Evolutionary conservation across 192 early-diverging fungal species (phyloP), one percentile per base, ranked within the genome.

Genomic region (Mortierella alpina): DNA sequence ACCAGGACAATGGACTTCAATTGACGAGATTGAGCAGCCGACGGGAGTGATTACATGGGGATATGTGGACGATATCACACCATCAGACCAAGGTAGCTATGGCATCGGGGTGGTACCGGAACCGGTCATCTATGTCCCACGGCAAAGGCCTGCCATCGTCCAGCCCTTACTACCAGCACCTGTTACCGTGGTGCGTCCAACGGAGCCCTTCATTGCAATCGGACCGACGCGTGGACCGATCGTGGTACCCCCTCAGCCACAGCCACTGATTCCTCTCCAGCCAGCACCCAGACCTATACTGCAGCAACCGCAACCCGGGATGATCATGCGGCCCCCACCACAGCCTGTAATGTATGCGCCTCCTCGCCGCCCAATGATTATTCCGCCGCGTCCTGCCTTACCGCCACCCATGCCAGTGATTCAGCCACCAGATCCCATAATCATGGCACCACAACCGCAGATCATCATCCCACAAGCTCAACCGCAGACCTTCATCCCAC

Each of bases 41-140:
- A 48, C 62, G 10, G 69, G 75, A 6, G 64, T 71, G 9, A 66
- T 79, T 9, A 72, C 75, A 4, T 79, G 75, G 75, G 75, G 75
- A 0, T 42, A 61, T 50, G 66, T 50, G 14, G 70, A 67, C 14
- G 77, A 72, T n/a, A 72, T 80, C 23, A 50, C 57, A 12, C 68
- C 58, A 50, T 62, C 56, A 7, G 44, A 62, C 12, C 55, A 61
- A 50, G 64, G 50, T 8, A 58, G 58, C 15, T 11, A 54, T 9
- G 22, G 44, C 17, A 45, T 74, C 6, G 63, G 22, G 9, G 44
- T 66, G 6, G 53, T 17, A n/a, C 50, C 70, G 9, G 70, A 66
- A 13, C 77, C 77, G 31, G 49, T 45, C 1, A 15, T 72, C 0
- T 68, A 68, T 20, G 72, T 68, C 31, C 70, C 64, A 17, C 65